Evolutionary conservation across 2,329 filamentous ascomycete genomes (phyloP).

Genomic region (Aspergillus ochraceoroseus): DNA sequence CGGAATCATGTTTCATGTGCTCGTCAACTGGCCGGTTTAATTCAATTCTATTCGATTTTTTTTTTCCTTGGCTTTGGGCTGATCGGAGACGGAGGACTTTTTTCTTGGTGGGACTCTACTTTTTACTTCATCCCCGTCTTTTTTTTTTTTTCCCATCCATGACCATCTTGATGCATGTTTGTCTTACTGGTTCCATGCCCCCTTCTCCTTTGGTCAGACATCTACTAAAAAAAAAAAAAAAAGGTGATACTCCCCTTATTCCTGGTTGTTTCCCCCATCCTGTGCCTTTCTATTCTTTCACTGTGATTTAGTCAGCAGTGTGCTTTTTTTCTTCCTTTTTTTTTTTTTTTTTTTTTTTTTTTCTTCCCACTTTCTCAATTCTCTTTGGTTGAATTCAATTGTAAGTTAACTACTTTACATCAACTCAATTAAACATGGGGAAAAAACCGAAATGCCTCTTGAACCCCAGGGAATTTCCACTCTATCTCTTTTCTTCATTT

Average conservation of each 20-base stretch:
- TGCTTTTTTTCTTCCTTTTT: slow-evolving; percentile 2
- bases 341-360: slow-evolving; percentile 6
- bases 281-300: slow-evolving; percentile 5
- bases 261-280: slow-evolving; percentile 11
- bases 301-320: slow-evolving; percentile 1
- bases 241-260: slow-evolving; percentile 25
- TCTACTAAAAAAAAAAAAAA: slow-evolving; percentile 19
- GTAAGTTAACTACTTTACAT: slow-evolving; percentile 7
- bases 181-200: slow-evolving; percentile 10
- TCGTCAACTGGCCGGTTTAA: no score
- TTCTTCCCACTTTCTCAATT: slow-evolving; percentile 8
- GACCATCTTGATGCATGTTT: slow-evolving; percentile 17
- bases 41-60: no score
- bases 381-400: slow-evolving; percentile 3
- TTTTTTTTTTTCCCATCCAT: slow-evolving; percentile 9
- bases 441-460: slow-evolving; percentile 3
- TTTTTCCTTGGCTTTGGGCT: slow-evolving; percentile 4
- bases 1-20: slow-evolving; percentile 6
- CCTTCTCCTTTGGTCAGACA: slow-evolving; percentile 12
- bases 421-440: slow-evolving; percentile 8
- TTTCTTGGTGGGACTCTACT: slow-evolving; percentile 11
- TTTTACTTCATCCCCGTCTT: background rate
- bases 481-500: background rate
- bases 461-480: slow-evolving; percentile 3
- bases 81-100: slow-evolving; percentile 8